phyloP scores from a whole-genome alignment of 2,329 filamentous ascomycete genomes.

The Aspergillus latus region DNA sequence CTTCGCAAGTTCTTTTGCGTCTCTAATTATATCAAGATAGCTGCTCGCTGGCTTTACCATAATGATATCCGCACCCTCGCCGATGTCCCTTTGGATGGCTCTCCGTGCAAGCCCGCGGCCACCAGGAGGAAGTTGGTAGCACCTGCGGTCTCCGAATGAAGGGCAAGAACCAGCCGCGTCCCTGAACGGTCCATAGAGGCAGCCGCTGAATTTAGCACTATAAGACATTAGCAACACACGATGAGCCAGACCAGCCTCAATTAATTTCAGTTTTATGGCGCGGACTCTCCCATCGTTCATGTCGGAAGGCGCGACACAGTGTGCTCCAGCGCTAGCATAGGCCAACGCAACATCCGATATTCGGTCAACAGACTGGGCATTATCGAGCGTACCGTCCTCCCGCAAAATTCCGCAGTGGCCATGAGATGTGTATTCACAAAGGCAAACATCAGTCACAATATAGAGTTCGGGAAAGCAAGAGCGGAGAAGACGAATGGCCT shows the following conservation, averaged over 20 bases:
- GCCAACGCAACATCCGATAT: conserved; percentile 93
- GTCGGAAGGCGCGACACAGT: conserved; percentile 95
- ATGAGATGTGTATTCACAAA: conserved; percentile 98
- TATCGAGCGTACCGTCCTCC: conserved; percentile 90
- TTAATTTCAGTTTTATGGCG: conserved; percentile 96
- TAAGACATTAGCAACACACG: conserved; percentile 95
- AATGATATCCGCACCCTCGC: conserved; percentile 93
- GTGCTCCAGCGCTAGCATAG: conserved; percentile 91
- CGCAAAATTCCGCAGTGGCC: conserved; percentile 95
- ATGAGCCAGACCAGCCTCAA: conserved; percentile 90
- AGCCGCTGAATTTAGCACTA: conserved; percentile 95
- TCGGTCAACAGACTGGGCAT: conserved; percentile 86
- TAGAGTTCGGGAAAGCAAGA: conserved; percentile 86
- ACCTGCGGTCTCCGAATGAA: conserved; percentile 89
- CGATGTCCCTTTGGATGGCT: conserved; percentile 85
- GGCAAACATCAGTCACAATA: conserved; percentile 88
- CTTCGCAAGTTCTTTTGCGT: conserved; percentile 89
- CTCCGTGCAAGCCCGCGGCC: conserved; percentile 87
- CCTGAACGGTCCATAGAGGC: conserved; percentile 93
- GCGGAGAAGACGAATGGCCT: conserved; percentile 78
- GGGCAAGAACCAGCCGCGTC: conserved; percentile 90
- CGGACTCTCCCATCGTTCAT: conserved; percentile 99
- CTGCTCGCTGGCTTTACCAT: conserved; percentile 88
- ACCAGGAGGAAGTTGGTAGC: conserved; percentile 93
- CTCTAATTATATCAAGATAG: conserved; percentile 95